Conservation (phyloP, 257 asterid genomes). For the Galeopsis tetrahit region DNA sequence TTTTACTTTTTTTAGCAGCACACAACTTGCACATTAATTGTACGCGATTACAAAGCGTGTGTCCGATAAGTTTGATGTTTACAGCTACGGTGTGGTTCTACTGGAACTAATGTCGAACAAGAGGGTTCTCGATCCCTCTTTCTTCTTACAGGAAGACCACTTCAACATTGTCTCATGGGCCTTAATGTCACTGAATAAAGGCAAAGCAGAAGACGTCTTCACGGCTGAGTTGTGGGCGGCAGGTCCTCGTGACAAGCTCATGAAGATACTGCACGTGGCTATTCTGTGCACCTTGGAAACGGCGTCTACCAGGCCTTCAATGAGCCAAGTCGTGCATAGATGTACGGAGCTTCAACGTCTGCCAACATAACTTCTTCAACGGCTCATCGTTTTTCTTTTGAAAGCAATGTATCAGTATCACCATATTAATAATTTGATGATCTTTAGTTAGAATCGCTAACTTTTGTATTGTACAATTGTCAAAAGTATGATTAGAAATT, state of each 20-base stretch:
- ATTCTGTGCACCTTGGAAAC: conserved; percentile 38
- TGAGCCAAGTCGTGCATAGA: conserved; percentile 38
- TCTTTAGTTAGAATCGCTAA: no score
- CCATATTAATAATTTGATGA: no score
- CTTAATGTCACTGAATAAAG: conserved; percentile 28
- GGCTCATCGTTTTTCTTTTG: no score
- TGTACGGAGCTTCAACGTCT: conserved; percentile 36
- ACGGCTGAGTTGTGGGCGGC: conserved; percentile 31
- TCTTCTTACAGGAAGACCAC: conserved; percentile 41
- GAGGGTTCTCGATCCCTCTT: conserved; percentile 47
- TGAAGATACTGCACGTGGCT: conserved; percentile 43
- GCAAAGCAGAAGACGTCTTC: conserved; percentile 31
- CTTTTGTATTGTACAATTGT: conserved; percentile 27
- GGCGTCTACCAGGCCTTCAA: conserved; percentile 35
- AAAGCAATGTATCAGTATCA: no score
- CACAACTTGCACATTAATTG: no score
- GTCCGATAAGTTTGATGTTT: conserved; percentile 45
- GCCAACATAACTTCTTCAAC: not conserved
- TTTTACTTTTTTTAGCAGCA: no score
- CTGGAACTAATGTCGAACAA: conserved; percentile 37
- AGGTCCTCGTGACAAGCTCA: conserved; percentile 39
- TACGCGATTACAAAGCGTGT: conserved; percentile 46
- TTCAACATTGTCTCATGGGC: conserved; percentile 56
- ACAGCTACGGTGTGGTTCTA: conserved; percentile 43
- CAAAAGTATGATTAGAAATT: not conserved